phyloP scores from a whole-genome alignment of 2,329 filamentous ascomycete genomes.

The Incumbomyces lentus region DNA sequence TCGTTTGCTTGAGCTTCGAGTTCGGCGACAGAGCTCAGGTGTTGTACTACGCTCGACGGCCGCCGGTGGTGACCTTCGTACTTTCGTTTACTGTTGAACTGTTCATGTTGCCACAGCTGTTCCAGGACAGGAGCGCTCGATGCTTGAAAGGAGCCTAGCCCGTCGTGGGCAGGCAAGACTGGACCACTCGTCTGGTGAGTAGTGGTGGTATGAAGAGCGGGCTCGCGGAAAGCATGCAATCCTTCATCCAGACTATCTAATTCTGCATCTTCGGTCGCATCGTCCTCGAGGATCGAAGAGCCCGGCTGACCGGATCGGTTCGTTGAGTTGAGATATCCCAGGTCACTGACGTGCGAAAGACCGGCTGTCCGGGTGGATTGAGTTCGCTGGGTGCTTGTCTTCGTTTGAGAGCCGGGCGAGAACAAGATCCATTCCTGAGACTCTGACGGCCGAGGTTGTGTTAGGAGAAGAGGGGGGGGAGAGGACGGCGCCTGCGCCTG shows the following conservation, averaged over 20 bases:
- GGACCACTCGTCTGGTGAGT: constrained; percentile 47
- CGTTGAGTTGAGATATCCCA: constrained; percentile 65
- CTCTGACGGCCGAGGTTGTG: constrained; percentile 42
- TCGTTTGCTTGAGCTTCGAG: constrained; percentile 52
- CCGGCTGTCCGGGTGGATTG: constrained; percentile 56
- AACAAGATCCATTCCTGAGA: constrained; percentile 96
- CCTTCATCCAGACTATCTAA: constrained; percentile 90
- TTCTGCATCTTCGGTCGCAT: constrained; percentile 55
- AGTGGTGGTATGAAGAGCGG: constrained; percentile 35
- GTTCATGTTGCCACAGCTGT: constrained; percentile 80
- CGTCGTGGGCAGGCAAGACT: constrained; percentile 84
- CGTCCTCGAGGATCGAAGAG: constrained; percentile 38
- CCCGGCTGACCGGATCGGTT: constrained; percentile 49
- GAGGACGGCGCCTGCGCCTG: not conserved
- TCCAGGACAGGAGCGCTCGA: constrained; percentile 60
- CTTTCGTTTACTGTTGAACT: constrained; percentile 63
- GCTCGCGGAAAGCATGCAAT: constrained; percentile 72
- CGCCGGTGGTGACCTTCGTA: constrained; percentile 36
- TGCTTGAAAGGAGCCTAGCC: constrained; percentile 71
- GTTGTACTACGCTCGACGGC: constrained; percentile 47
- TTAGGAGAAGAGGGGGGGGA: not conserved
- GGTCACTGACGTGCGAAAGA: constrained; percentile 65
- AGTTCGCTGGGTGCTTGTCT: constrained; percentile 57
- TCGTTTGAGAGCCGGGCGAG: constrained; percentile 54
- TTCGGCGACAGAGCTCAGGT: constrained; percentile 46